Evolutionary conservation across 164 flowering plant species (phyloP).

Genomic region (Vitis riparia): DNA sequence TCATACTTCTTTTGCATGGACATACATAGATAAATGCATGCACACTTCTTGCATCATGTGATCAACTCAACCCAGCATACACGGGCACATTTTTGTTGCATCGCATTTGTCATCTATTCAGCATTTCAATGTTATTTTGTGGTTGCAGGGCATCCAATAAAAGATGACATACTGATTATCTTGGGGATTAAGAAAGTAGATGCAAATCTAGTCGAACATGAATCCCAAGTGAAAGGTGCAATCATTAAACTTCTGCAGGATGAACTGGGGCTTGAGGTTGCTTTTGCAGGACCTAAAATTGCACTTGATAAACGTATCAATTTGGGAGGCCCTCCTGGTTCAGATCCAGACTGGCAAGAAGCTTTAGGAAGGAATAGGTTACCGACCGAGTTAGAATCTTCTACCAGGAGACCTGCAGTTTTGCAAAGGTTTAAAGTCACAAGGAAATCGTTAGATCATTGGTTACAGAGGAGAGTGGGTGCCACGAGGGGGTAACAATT

Average conservation of each 20-base stretch:
- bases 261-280: conserved; percentile 70
- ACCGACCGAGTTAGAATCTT: conserved; percentile 12
- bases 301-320: not conserved
- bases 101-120: too few species aligned
- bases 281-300: conserved; percentile 25
- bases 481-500: conserved; percentile 13
- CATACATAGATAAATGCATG: not conserved
- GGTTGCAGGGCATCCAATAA: conserved; percentile 49
- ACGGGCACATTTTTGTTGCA: too few species aligned
- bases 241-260: conserved; percentile 51
- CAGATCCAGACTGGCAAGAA: conserved; percentile 10
- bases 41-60: not conserved
- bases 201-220: conserved; percentile 9
- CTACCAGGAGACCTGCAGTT: conserved; percentile 65
- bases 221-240: conserved; percentile 45
- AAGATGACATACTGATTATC: conserved; percentile 66
- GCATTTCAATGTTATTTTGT: not conserved
- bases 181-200: conserved; percentile 38
- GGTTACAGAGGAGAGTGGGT: conserved; percentile 55
- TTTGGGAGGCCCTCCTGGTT: not conserved
- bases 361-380: conserved; percentile 7
- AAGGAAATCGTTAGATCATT: conserved; percentile 51
- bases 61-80: too few species aligned
- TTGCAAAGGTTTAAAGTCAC: conserved; percentile 57
- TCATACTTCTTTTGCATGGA: too few species aligned